Percentiles rank a stretch among this genome's conserved stretches.
phyloP scores from a whole-genome alignment of 2,329 filamentous ascomycete species.

The Botrytis fragariae region DNA sequence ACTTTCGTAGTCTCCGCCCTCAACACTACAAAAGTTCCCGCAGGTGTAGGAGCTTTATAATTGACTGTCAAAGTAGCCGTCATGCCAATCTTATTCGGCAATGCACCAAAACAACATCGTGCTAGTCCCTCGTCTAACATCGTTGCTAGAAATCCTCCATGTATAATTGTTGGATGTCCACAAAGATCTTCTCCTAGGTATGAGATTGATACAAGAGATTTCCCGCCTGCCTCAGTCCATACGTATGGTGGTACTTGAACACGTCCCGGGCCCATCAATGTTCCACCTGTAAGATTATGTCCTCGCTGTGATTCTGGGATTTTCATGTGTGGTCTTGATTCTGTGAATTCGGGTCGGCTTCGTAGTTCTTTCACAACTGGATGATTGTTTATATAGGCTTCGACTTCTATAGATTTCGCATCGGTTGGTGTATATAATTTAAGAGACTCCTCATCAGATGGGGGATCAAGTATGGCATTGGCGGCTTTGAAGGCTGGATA shows the following conservation, averaged over 20 bases:
- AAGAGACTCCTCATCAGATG: constrained; percentile 72
- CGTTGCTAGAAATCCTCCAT: constrained; percentile 89
- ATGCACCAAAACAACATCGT: constrained; percentile 79
- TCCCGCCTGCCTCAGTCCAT: constrained; percentile 70
- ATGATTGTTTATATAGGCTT: constrained; percentile 72
- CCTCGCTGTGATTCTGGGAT: constrained; percentile 68
- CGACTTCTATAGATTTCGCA: constrained; percentile 55
- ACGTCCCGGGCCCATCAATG: constrained; percentile 69
- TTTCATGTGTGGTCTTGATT: constrained; percentile 83
- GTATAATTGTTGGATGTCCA: constrained; percentile 86
- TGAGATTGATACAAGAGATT: constrained; percentile 67
- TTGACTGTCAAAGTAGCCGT: constrained; percentile 83
- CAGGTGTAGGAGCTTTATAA: constrained; percentile 78
- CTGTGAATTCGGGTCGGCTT: constrained; percentile 61
- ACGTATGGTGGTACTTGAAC: constrained; percentile 78
- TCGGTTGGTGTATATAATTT: constrained; percentile 59
- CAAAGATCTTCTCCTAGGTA: constrained; percentile 80
- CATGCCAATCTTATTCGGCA: constrained; percentile 82
- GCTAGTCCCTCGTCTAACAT: constrained; percentile 88
- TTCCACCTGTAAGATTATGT: constrained; percentile 79
- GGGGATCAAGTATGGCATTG: constrained; percentile 50
- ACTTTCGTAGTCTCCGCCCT: constrained; percentile 77
- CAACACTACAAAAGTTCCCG: constrained; percentile 73
- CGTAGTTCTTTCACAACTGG: constrained; percentile 71
- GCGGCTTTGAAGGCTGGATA: constrained; percentile 51